A percentile compares a stretch with the other conserved stretches of the same genome.
Evolutionary conservation across 331 rosid species (phyloP).

Genomic region (Malus hybrid): DNA sequence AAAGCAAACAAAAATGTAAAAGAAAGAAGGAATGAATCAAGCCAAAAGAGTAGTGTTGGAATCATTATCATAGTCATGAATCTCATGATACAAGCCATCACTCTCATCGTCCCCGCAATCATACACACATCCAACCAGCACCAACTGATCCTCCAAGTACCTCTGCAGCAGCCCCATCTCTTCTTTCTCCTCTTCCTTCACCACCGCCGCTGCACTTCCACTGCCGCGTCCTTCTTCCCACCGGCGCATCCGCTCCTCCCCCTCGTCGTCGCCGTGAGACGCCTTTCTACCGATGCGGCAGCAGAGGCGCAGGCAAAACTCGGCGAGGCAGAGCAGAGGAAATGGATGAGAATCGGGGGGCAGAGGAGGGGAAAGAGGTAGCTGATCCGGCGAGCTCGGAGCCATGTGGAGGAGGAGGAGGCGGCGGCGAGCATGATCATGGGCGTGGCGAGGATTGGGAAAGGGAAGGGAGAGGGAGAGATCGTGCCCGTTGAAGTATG

Average conservation of each 20-base stretch:
- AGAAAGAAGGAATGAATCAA: background rate
- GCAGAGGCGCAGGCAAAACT: conserved; percentile 43
- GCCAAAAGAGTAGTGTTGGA: conserved; percentile 2
- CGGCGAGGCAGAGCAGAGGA: conserved; percentile 53
- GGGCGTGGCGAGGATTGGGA: background rate
- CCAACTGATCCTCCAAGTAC: conserved; percentile 75
- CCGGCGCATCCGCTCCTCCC: conserved; percentile 33
- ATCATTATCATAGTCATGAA: background rate
- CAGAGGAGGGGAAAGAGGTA: conserved; percentile 38
- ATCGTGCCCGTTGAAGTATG: conserved; percentile 6
- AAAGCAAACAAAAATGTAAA: background rate
- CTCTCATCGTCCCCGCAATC: conserved; percentile 49
- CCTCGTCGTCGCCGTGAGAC: background rate
- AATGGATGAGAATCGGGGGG: conserved; percentile 47
- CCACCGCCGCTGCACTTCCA: background rate
- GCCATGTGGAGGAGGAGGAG: conserved; percentile 48
- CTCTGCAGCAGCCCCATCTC: conserved; percentile 61
- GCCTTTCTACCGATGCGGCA: conserved; percentile 24
- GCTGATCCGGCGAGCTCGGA: conserved; percentile 52
- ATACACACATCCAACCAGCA: conserved; percentile 67
- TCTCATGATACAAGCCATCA: background rate
- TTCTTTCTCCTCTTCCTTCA: conserved; percentile 14
- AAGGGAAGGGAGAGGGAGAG: background rate
- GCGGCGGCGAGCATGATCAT: conserved; percentile 39
- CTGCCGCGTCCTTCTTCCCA: conserved; percentile 69